Evolutionary conservation across 1,284 basidiomycete genomes (phyloP).

Genomic region (Megacollybia platyphylla): DNA sequence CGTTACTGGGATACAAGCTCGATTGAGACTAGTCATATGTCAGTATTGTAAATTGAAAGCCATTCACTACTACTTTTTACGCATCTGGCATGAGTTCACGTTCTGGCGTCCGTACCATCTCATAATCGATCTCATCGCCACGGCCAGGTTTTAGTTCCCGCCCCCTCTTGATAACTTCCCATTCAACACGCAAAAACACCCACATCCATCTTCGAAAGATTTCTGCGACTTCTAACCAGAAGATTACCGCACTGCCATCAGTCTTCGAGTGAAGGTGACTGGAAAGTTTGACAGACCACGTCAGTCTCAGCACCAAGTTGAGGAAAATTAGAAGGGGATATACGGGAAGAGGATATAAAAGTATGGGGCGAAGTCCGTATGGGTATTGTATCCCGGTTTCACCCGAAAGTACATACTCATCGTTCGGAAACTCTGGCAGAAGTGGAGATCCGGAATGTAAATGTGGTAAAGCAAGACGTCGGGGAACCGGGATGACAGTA

Average conservation of each 20-base stretch:
- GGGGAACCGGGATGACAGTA: constrained; percentile 18
- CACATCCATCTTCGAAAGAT: constrained; percentile 88
- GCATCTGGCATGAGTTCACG: not conserved
- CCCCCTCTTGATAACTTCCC: constrained; percentile 69
- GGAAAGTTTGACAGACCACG: constrained; percentile 89
- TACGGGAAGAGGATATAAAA: constrained; percentile 71
- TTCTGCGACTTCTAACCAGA: constrained; percentile 87
- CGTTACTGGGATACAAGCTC: no score
- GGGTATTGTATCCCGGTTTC: constrained; percentile 27
- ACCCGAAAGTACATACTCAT: constrained; percentile 6
- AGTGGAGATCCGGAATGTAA: constrained; percentile 24
- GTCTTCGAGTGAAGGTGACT: constrained; percentile 77
- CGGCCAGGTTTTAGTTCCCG: constrained; percentile 9
- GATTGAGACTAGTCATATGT: no score
- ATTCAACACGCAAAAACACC: constrained; percentile 94
- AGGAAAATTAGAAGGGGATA: constrained; percentile 81
- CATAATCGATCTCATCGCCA: constrained; percentile 11
- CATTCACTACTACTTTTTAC: not conserved
- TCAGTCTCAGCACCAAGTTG: constrained; percentile 86
- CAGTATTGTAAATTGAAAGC: not conserved
- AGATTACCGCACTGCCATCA: constrained; percentile 78
- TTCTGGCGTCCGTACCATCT: constrained; percentile 12
- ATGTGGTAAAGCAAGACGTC: constrained; percentile 30
- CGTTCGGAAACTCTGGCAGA: constrained; percentile 8
- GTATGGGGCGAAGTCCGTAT: constrained; percentile 56